Evolutionary conservation across 345 rosid species (phyloP).

Genomic region (Bruguiera parviflora): DNA sequence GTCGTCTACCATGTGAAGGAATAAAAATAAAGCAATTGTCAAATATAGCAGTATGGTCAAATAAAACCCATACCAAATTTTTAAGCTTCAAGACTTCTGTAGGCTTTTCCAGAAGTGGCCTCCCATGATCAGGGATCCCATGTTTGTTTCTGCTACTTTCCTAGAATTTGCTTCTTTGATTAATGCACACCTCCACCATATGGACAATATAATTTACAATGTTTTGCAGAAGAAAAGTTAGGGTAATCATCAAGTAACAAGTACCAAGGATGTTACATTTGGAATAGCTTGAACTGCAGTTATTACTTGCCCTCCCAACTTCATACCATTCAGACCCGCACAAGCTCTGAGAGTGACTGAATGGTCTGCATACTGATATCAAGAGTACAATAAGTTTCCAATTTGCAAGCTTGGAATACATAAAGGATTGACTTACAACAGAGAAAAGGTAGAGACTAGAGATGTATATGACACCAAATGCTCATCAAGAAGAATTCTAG

Average conservation of each 20-base stretch:
- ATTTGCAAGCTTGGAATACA: constrained; percentile 11
- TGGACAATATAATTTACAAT: background rate
- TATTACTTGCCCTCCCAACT: constrained; percentile 76
- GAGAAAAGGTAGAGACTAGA: background rate
- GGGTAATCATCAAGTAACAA: constrained; percentile 6
- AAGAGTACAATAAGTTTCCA: background rate
- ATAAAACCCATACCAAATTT: constrained; percentile 58
- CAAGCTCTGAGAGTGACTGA: constrained; percentile 72
- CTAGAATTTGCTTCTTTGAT: constrained; percentile 36
- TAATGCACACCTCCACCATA: constrained; percentile 14
- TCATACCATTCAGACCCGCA: constrained; percentile 87
- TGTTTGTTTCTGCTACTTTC: constrained; percentile 39
- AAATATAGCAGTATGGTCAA: constrained; percentile 1
- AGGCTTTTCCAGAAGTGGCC: constrained; percentile 78
- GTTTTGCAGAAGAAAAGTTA: constrained; percentile 7
- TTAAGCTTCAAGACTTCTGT: constrained; percentile 69
- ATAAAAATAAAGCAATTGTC: background rate
- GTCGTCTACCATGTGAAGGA: background rate
- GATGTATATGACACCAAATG: background rate
- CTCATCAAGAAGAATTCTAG: background rate
- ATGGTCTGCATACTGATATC: constrained; percentile 63
- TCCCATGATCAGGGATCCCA: constrained; percentile 68
- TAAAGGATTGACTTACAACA: background rate
- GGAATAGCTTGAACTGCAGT: constrained; percentile 75
- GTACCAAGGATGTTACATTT: constrained; percentile 46